Percentiles rank a stretch among this genome's conserved stretches.
These are phyloP conservation scores for Pogostemon cablin DNA, from an alignment of 257 asterid species.

Conservation along the genomic window DNA sequence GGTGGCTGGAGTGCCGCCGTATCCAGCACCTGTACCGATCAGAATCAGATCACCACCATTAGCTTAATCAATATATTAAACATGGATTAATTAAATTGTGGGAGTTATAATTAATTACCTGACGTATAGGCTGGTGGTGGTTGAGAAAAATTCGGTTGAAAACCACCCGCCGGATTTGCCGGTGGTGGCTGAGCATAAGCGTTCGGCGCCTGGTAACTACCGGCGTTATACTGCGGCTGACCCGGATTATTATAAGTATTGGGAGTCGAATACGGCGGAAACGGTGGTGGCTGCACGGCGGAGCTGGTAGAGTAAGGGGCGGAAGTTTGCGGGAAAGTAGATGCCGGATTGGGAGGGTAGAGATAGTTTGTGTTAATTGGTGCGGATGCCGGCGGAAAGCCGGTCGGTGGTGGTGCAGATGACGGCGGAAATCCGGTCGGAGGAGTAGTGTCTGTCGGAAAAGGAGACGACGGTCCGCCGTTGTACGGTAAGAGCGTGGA, in stretches of 20 bases:
- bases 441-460: background rate
- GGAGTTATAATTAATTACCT: slow-evolving; percentile 31
- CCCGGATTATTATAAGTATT: slow-evolving; percentile 26
- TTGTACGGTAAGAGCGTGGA: slow-evolving; percentile 48
- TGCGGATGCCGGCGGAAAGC: slow-evolving; percentile 17
- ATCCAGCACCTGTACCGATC: slow-evolving; percentile 39
- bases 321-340: slow-evolving; percentile 32
- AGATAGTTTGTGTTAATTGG: slow-evolving; percentile 31
- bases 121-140: slow-evolving; percentile 43
- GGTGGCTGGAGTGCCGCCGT: slow-evolving; percentile 30
- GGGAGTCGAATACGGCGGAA: slow-evolving; percentile 30
- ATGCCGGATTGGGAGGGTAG: slow-evolving; percentile 36
- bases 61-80: background rate
- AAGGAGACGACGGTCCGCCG: slow-evolving; percentile 23
- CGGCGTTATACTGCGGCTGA: background rate
- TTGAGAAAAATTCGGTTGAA: slow-evolving; percentile 36
- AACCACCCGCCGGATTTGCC: slow-evolving; percentile 28
- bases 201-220: too few relatives aligned
- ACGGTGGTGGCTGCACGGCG: slow-evolving; percentile 39
- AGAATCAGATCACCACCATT: background rate
- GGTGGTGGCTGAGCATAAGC: slow-evolving; percentile 8
- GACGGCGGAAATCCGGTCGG: slow-evolving; percentile 14
- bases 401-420: background rate
- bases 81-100: background rate
- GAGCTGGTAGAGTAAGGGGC: slow-evolving; percentile 31